Percentiles rank a stretch among this genome's conserved stretches.
Evolutionary conservation across 768 basidiomycete species (phyloP).

Genomic region (Pleurotus eryngii): DNA sequence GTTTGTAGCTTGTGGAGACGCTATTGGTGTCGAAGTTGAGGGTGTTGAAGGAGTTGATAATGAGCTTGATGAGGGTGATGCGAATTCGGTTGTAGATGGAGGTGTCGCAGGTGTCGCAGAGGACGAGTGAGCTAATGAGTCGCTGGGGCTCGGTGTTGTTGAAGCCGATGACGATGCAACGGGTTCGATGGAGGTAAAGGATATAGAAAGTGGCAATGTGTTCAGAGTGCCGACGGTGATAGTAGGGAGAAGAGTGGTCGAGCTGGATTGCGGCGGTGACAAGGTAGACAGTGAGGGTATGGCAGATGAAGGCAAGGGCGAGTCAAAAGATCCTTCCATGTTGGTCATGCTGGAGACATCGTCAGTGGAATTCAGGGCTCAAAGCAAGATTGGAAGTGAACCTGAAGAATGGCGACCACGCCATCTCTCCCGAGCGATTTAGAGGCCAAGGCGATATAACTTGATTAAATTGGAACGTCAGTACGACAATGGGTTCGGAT

Average conservation of each 20-base stretch:
- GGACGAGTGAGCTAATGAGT: constrained; percentile 8
- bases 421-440: constrained; percentile 20
- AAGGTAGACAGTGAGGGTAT: constrained; percentile 19
- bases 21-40: not conserved
- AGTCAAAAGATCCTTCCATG: constrained; percentile 58
- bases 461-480: constrained; percentile 21
- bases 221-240: constrained; percentile 32
- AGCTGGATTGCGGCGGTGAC: constrained; percentile 35
- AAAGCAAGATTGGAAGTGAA: constrained; percentile 24
- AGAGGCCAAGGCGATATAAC: constrained; percentile 61
- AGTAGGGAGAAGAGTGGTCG: constrained; percentile 37
- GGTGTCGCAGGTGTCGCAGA: constrained; percentile 10
- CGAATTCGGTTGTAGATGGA: not conserved
- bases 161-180: constrained; percentile 13
- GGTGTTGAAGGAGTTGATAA: not conserved
- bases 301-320: constrained; percentile 47
- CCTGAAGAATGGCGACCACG: constrained; percentile 58
- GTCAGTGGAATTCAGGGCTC: not conserved
- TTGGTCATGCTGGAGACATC: constrained; percentile 40
- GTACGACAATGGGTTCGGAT: not conserved
- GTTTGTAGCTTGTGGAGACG: not conserved
- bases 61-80: not conserved
- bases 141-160: constrained; percentile 14
- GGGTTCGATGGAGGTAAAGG: constrained; percentile 9
- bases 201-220: constrained; percentile 13